Base-by-base conservation (phyloP, 352 stramenopile species). In the Phytophthora fragariaefolia region DNA sequence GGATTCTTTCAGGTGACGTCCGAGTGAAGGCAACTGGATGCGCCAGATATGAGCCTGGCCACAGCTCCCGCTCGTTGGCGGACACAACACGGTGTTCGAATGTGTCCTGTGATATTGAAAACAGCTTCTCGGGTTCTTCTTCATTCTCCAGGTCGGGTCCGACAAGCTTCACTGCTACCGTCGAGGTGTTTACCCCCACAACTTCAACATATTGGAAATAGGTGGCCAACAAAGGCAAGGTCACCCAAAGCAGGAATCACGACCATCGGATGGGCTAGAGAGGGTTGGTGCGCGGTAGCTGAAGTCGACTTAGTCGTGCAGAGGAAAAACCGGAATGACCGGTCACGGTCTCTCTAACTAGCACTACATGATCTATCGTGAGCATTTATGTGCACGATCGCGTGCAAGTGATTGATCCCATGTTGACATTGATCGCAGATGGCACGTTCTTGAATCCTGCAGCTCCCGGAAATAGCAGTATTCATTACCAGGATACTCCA, bases 1-100 rank as follows among this genome's bases (percentile, higher is more conserved):
- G 42, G 12, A 62, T 32, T 4, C 55, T 20, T 6, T 54, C 42
- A 3, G 10, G 4, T 6, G 42, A 62, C 6, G 28, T 48, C 20
- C 20, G 30, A 1, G 20, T 5, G 9, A 62, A 62, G 0, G 54
- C 54, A 2, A 62, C 28, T 4, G 54, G 54, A 7, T 47, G 54
- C 2, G 54, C 54, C 4, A 62, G 7, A 7, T 15, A 54, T 1
- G 55, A 53, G 1, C 43, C 42, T 4, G 55, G 42, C 27, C 55
- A 54, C 1, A 23, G 2, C 6, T 28, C 27, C 6, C 27, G 54
- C 24, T 53, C 40, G 8, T 34, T 0, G 2, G 54, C 9, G 2
- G 54, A 20, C 27, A 53, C 27, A 2, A n/a, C 24, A 4, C 26
- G 24, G n/a, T 45, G 53, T 3, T 20, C 13, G 24, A 62, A 62